Percentiles rank a stretch among this genome's conserved stretches.
phyloP scores from a whole-genome alignment of 1,284 basidiomycete genomes.

The Porogramme epimiltina region DNA sequence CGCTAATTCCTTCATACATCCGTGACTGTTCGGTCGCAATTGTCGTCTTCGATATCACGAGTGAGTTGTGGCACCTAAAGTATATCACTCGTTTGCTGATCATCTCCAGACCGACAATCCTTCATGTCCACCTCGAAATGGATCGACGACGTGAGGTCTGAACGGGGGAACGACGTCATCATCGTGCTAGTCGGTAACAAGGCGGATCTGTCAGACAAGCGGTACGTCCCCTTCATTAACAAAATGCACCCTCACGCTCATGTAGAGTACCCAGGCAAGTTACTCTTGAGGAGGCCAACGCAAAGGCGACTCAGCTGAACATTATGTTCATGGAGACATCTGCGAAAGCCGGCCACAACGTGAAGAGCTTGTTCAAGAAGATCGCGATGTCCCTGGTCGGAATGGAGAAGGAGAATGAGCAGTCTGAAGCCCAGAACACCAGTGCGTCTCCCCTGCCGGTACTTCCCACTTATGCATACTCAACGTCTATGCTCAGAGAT shows the following conservation, averaged over 20 bases:
- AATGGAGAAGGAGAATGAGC: conserved; percentile 83
- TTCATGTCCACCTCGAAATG: conserved; percentile 98
- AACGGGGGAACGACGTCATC: conserved; percentile 97
- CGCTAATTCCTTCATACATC: conserved; percentile 98
- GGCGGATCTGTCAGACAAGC: conserved; percentile 93
- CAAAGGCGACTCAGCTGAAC: conserved; percentile 89
- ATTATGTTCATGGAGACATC: conserved; percentile 99
- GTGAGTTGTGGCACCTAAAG: conserved; percentile 50
- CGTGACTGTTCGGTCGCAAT: conserved; percentile 98
- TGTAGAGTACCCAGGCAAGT: conserved; percentile 73
- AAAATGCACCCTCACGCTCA: not conserved
- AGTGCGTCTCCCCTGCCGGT: conserved; percentile 53
- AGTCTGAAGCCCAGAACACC: conserved; percentile 65
- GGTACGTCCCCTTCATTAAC: conserved; percentile 47
- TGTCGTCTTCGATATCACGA: conserved; percentile 98
- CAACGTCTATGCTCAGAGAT: conserved; percentile 56
- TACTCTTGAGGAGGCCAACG: conserved; percentile 96
- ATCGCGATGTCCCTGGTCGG: conserved; percentile 98
- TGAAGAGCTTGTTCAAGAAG: conserved; percentile 99
- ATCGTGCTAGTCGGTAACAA: conserved; percentile 99
- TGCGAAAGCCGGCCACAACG: conserved; percentile 99
- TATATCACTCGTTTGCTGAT: not conserved
- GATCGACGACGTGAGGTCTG: conserved; percentile 99
- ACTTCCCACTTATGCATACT: conserved; percentile 2
- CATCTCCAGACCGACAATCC: conserved; percentile 80